Evolutionary conservation across 1,139 yeast species (phyloP), one percentile per base, ranked within the genome.

Genomic region (Sugiyamaella paludigena): DNA sequence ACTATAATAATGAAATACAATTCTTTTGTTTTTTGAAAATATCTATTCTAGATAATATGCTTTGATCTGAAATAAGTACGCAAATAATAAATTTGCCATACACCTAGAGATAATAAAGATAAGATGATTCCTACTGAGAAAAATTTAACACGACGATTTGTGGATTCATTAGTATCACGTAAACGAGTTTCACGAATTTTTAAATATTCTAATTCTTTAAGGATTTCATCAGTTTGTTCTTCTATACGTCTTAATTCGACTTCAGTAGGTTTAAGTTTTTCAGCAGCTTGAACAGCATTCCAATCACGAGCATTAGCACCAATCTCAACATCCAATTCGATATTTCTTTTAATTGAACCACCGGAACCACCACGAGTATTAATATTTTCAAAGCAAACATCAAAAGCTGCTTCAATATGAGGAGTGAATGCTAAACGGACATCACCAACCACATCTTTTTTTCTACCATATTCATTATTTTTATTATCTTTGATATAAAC

Each of bases 291-390:
- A 56, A 89, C 76, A 27, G 94, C 89, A 66, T 88, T 88, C 98
- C 98, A 92, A 71, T 92, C 98, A 70, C 98, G 84, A 36, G 98
- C 98, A 60, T 91, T 88, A 48, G 97, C 87, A 31, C 98, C 98
- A 57, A 91, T 84, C 69, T 92, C 98, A 51, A 92, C 85, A 58
- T 91, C 97, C 63, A 92, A 75, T 65, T 89, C 97, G 59, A 92
- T 75, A 50, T 83, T 83, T 38, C 76, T 66, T 45, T 52, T 50
- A 36, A 60, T 51, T 12, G 59, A 54, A 32, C 56, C 55, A 42
- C 60, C 60, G 42, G 52, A 46, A 35, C 53, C 58, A n/a, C 63
- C 59, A 30, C 60, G 58, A 50, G 58, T 54, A 51, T 79, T 76
- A 48, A 73, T 68, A 68, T 92, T 92, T 56, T 83, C 85, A 71